A percentile compares a stretch with the other conserved stretches of the same genome.
These are phyloP conservation scores for Chaetothyriales sp. DNA, from an alignment of 2,329 filamentous ascomycete species.

Conservation along the genomic window DNA sequence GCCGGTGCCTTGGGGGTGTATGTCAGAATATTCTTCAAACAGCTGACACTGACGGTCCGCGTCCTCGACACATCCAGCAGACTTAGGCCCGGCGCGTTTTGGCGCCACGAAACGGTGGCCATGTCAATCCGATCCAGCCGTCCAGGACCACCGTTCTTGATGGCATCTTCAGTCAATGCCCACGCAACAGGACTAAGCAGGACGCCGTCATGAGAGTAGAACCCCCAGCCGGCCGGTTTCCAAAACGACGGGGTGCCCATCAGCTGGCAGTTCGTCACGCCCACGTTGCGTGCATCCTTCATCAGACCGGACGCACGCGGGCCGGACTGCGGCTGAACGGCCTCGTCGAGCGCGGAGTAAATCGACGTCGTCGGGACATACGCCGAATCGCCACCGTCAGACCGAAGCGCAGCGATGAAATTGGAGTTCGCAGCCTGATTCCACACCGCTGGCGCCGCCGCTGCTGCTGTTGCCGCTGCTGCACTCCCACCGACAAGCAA, in stretches of 20 bases:
- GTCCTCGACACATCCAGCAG: slow-evolving; percentile 3
- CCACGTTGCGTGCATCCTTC: slow-evolving; percentile 28
- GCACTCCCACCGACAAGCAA: slow-evolving; percentile 2
- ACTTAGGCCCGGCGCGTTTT: slow-evolving; percentile 2
- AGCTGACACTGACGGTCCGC: slow-evolving; percentile 1
- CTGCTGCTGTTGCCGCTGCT: too few species aligned
- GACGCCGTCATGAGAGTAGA: slow-evolving; percentile 36
- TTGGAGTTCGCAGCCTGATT: slow-evolving; percentile 34
- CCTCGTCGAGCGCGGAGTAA: slow-evolving; percentile 36
- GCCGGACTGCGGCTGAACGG: slow-evolving; percentile 37
- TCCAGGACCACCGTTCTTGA: slow-evolving; percentile 34
- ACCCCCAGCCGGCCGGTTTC: slow-evolving; percentile 27
- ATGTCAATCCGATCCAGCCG: slow-evolving; percentile 26
- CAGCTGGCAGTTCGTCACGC: slow-evolving; percentile 37
- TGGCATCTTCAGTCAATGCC: slow-evolving; percentile 32
- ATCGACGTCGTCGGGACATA: slow-evolving; percentile 42
- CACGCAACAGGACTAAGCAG: slow-evolving; percentile 34
- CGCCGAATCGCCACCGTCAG: slow-evolving; percentile 34
- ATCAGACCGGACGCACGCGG: slow-evolving; percentile 30
- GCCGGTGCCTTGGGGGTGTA: slow-evolving; percentile 1
- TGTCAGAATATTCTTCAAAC: slow-evolving; percentile 3
- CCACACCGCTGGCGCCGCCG: slow-evolving; percentile 28
- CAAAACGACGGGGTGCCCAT: slow-evolving; percentile 19
- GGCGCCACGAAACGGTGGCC: slow-evolving; percentile 25
- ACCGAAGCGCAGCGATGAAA: slow-evolving; percentile 30